Evolutionary conservation across 331 rosid species (phyloP).

Genomic region (Erythrophleum ivorense): DNA sequence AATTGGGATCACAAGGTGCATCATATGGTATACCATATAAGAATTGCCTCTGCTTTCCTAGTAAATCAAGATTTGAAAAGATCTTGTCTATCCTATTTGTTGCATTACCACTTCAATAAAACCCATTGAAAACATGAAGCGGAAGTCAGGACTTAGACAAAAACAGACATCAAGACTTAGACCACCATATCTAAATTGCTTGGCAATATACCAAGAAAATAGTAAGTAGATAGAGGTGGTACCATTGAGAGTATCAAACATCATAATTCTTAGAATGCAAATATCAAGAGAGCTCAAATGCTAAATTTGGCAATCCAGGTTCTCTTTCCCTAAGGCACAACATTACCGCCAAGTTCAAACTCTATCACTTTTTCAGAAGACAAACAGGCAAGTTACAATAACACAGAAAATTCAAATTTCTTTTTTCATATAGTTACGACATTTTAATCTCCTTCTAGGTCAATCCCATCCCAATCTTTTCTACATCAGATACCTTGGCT

Average conservation of each 20-base stretch:
- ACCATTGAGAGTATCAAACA: background rate
- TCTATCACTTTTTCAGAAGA: background rate
- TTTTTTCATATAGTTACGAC: too few relatives aligned
- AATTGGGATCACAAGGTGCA: background rate
- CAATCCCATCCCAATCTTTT: background rate
- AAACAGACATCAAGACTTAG: background rate
- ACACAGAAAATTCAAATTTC: background rate
- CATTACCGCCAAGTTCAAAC: slow-evolving; percentile 19
- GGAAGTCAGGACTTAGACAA: slow-evolving; percentile 19
- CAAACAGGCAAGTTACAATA: background rate
- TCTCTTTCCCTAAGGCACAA: slow-evolving; percentile 18
- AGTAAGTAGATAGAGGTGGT: background rate
- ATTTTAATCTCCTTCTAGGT: background rate
- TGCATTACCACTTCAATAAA: slow-evolving; percentile 17
- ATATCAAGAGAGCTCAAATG: background rate
- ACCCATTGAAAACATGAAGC: slow-evolving; percentile 11
- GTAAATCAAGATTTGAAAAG: background rate
- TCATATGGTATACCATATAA: background rate
- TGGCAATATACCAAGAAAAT: background rate
- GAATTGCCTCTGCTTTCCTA: slow-evolving; percentile 8
- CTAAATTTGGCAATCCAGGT: slow-evolving; percentile 5
- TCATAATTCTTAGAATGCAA: background rate
- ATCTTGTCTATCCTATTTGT: slow-evolving; percentile 12
- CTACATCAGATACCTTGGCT: background rate
- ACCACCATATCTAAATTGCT: background rate